A percentile compares a stretch with the other conserved stretches of the same genome.
Evolutionary conservation across 495 filamentous ascomycete genomes (phyloP).

Genomic region (Aspergillus asperescens): DNA sequence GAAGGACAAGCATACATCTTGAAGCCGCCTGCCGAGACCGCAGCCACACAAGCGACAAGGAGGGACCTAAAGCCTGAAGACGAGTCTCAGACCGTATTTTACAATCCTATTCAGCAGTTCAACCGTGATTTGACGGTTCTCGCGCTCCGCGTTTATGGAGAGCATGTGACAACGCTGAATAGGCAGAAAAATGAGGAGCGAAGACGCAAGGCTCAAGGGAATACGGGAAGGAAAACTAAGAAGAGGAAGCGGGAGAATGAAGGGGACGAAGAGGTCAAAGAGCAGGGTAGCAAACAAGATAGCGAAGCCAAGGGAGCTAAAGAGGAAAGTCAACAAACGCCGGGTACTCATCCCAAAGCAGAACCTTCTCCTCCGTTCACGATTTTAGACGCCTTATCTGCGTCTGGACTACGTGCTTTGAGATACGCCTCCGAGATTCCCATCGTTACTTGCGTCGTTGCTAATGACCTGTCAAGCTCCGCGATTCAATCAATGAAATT

Average conservation of each 20-base stretch:
- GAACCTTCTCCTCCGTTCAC: constrained; percentile 47
- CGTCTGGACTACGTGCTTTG: constrained; percentile 85
- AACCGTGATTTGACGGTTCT: constrained; percentile 93
- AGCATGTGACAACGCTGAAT: constrained; percentile 52
- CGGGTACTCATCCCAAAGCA: constrained; percentile 12
- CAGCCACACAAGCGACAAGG: constrained; percentile 38
- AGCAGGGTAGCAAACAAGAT: constrained; percentile 7
- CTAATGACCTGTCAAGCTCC: constrained; percentile 76
- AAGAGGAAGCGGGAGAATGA: constrained; percentile 42
- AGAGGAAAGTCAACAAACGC: neutral
- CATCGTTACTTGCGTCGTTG: constrained; percentile 70
- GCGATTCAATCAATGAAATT: constrained; percentile 75
- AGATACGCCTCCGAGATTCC: constrained; percentile 91
- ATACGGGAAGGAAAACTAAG: constrained; percentile 42
- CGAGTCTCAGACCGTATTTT: constrained; percentile 78
- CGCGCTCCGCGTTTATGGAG: constrained; percentile 77
- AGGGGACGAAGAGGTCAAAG: neutral
- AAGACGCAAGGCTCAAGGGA: constrained; percentile 38
- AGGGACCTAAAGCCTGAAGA: constrained; percentile 45
- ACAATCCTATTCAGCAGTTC: constrained; percentile 98
- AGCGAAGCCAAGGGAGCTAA: constrained; percentile 1
- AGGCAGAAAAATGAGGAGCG: constrained; percentile 33
- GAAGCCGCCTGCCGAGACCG: constrained; percentile 47
- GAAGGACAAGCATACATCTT: constrained; percentile 67
- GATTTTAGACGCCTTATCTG: constrained; percentile 91